phyloP scores from a whole-genome alignment of 2,329 filamentous ascomycete genomes.

The Aspergillus ustus region DNA sequence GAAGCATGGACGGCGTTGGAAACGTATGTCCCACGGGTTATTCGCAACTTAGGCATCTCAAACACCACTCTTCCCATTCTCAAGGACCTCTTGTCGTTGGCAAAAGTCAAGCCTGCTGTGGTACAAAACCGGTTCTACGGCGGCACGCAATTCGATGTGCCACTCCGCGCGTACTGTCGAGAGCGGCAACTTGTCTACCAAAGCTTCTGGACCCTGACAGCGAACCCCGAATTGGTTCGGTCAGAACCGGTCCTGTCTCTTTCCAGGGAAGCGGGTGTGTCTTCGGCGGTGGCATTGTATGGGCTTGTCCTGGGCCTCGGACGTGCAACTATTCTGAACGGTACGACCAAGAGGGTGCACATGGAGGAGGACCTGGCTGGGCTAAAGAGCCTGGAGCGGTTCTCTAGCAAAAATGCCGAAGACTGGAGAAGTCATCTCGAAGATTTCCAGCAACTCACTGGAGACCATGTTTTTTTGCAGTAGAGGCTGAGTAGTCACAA shows the following conservation, averaged over 20 bases:
- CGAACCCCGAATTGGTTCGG: conserved; percentile 57
- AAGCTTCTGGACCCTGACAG: conserved; percentile 66
- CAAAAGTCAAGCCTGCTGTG: conserved; percentile 60
- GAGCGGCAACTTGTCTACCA: conserved; percentile 61
- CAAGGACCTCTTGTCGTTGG: conserved; percentile 51
- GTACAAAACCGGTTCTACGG: conserved; percentile 78
- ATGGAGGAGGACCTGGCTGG: conserved; percentile 60
- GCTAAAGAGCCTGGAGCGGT: conserved; percentile 46
- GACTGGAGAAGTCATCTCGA: conserved; percentile 56
- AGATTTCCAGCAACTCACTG: conserved; percentile 53
- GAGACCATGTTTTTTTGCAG: conserved; percentile 30
- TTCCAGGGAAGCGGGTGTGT: conserved; percentile 49
- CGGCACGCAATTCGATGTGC: conserved; percentile 62
- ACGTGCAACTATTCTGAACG: conserved; percentile 58
- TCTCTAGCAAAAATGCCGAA: conserved; percentile 51
- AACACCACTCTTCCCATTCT: conserved; percentile 69
- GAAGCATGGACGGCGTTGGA: conserved; percentile 70
- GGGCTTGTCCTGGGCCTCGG: conserved; percentile 59
- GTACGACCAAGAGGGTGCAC: conserved; percentile 56
- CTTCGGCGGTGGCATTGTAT: conserved; percentile 58
- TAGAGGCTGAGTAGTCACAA: conserved; percentile 1
- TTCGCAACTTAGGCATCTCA: conserved; percentile 74
- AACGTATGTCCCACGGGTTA: conserved; percentile 65
- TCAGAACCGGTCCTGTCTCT: conserved; percentile 56
- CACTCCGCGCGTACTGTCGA: conserved; percentile 62